Percentiles rank a stretch among this genome's conserved stretches.
phyloP scores from a whole-genome alignment of 2,329 filamentous ascomycete species.

The Epichloe elymi region DNA sequence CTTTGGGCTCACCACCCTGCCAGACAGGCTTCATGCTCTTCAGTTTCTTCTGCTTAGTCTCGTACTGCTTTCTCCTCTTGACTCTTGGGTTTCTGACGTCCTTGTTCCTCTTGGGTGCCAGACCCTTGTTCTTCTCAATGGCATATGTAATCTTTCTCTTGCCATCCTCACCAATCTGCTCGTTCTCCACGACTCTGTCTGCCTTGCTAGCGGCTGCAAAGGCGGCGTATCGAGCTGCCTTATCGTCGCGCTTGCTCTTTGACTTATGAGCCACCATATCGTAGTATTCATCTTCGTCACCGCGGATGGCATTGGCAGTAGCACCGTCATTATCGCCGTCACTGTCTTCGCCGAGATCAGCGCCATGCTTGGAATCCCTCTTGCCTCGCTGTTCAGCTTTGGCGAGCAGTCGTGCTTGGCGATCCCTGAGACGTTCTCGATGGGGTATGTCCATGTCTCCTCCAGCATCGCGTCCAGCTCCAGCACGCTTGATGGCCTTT shows the following conservation, averaged over 20 bases:
- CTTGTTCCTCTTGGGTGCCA: conserved; percentile 83
- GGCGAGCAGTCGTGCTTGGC: conserved; percentile 74
- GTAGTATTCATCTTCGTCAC: conserved; percentile 69
- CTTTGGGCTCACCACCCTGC: conserved; percentile 70
- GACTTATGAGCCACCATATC: conserved; percentile 64
- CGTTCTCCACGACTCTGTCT: conserved; percentile 49
- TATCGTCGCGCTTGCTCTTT: conserved; percentile 62
- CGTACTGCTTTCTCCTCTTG: conserved; percentile 95
- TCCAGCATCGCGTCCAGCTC: conserved; percentile 58
- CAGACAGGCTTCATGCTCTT: conserved; percentile 74
- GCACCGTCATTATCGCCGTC: conserved; percentile 51
- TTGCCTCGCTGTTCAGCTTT: conserved; percentile 76
- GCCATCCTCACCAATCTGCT: conserved; percentile 64
- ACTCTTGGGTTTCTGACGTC: conserved; percentile 88
- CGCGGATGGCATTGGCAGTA: conserved; percentile 36
- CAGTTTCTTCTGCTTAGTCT: conserved; percentile 95
- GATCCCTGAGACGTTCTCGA: conserved; percentile 75
- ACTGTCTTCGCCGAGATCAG: conserved; percentile 55
- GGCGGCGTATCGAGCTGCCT: conserved; percentile 43
- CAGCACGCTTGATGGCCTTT: conserved; percentile 75
- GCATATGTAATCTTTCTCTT: conserved; percentile 87
- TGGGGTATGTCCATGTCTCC: conserved; percentile 78
- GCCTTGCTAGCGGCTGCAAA: conserved; percentile 49
- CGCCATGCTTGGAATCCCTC: conserved; percentile 46
- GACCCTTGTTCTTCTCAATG: conserved; percentile 95